Conservation (phyloP, 2,329 filamentous ascomycete species). For the Ascocoryne sarcoides region DNA sequence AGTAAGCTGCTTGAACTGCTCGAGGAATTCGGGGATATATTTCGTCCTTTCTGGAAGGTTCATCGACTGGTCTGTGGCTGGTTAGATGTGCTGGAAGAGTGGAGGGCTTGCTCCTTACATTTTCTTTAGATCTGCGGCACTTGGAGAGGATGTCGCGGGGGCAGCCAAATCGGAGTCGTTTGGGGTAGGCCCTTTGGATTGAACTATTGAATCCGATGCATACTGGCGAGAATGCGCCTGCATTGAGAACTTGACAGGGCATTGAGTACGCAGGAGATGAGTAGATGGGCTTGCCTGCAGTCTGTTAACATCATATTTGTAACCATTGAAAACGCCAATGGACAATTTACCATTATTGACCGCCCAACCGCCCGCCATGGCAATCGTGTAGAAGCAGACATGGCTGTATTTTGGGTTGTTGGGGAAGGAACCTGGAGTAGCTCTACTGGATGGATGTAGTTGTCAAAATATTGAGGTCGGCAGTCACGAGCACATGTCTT, state of each 20-base stretch:
- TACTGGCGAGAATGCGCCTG: constrained; percentile 1
- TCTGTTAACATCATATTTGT: constrained; percentile 1
- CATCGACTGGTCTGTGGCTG: constrained; percentile 1
- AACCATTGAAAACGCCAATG: not conserved
- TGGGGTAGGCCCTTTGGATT: not conserved
- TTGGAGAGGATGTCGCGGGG: not conserved
- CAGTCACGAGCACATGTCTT: too few relatives aligned
- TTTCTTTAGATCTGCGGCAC: not conserved
- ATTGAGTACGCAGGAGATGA: constrained; percentile 1
- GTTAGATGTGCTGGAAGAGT: not conserved
- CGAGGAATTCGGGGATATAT: constrained; percentile 51
- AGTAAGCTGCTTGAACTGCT: constrained; percentile 75
- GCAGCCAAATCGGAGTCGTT: too few relatives aligned
- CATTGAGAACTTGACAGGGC: not conserved
- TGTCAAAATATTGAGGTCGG: too few relatives aligned
- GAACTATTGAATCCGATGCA: not conserved
- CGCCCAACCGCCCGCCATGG: constrained; percentile 18
- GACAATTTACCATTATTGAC: constrained; percentile 10
- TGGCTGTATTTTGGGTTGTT: constrained; percentile 16
- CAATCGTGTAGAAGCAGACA: constrained; percentile 18
- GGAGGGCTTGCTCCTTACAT: not conserved
- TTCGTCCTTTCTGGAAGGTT: not conserved
- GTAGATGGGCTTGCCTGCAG: constrained; percentile 4
- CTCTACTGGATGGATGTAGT: too few relatives aligned
- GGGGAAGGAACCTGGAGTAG: not conserved